Evolutionary conservation across 805 yeast species (phyloP), one percentile per base, ranked within the genome.

Genomic region (Candida namnaoensis): DNA sequence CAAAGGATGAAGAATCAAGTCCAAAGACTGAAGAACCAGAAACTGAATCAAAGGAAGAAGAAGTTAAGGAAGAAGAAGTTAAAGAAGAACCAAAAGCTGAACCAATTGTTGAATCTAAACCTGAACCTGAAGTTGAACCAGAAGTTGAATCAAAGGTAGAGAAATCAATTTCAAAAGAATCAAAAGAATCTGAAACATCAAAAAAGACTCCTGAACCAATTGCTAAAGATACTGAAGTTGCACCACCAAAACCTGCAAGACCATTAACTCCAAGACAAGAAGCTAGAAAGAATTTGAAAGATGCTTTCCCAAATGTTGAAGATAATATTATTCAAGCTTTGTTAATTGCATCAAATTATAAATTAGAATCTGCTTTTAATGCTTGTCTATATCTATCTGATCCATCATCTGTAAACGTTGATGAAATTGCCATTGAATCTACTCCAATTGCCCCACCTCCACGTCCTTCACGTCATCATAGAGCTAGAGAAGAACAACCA

Each of bases 291-390:
- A 81, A 86, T 35, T 69, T 91, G 47, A 69, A 72, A 51, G 95
- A 87, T 23, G 97, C 97, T 0, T 91, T 91, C 60, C 98, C 99
- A 1, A 65, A 68, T 14, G 62, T 79, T 24, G 95, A 88, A 35
- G 83, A 74, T 28, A 75, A 78, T 46, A 75, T 80, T 51, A 69
- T 87, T 47, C 77, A 80, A 41, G 88, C 95, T 27, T 81, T 87
- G 1, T 67, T 90, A 43, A 85, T 93, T 57, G 98, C 98, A 3
- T 78, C 95, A 15, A 76, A 72, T 38, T 96, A 95, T 27, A 69
- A 74, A 38, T 58, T 87, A 36, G 96, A 88, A 51, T 80, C 85
- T 1, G 95, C 96, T 1, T 91, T 91, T 67, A 84, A 82, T 59
- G 97, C 96, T 0, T 66, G 90, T 52, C 67, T 91, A 45, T 87